These are phyloP conservation scores for Ceriops zippeliana DNA, from an alignment of 345 rosid genomes.

Conservation along the genomic window DNA sequence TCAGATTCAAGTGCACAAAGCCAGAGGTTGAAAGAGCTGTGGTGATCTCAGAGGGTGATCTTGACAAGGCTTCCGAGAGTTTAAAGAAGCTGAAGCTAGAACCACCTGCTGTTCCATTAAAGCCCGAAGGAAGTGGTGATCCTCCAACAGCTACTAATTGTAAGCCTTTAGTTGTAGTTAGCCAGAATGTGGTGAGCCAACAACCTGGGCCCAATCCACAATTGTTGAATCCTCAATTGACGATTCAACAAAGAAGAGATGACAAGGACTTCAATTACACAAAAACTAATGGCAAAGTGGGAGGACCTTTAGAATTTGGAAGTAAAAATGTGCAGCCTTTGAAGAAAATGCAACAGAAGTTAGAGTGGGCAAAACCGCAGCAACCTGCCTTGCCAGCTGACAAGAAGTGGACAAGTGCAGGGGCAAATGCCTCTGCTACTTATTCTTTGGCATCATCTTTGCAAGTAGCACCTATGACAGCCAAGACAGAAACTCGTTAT, in stretches of 20 bases:
- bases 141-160: slow-evolving; percentile 38
- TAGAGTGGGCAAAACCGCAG: slow-evolving; percentile 69
- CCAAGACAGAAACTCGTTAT: slow-evolving; percentile 51
- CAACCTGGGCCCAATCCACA: slow-evolving; percentile 33
- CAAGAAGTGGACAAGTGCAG: slow-evolving; percentile 53
- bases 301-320: slow-evolving; percentile 34
- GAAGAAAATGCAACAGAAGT: slow-evolving; percentile 52
- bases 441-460: slow-evolving; percentile 53
- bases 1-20: slow-evolving; percentile 51
- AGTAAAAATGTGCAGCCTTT: slow-evolving; percentile 46
- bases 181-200: slow-evolving; percentile 37
- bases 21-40: slow-evolving; percentile 86
- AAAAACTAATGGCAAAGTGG: slow-evolving; percentile 33
- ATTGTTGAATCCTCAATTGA: slow-evolving; percentile 25
- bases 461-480: slow-evolving; percentile 47
- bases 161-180: slow-evolving; percentile 30
- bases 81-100: slow-evolving; percentile 51
- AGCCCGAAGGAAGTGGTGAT: slow-evolving; percentile 60
- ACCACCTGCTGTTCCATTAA: slow-evolving; percentile 39
- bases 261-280: slow-evolving; percentile 63
- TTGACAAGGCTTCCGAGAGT: slow-evolving; percentile 57
- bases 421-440: slow-evolving; percentile 42
- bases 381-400: slow-evolving; percentile 44
- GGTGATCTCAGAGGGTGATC: slow-evolving; percentile 69
- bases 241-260: slow-evolving; percentile 52